Evolutionary conservation across 2,329 filamentous ascomycete genomes (phyloP), one percentile per base, ranked within the genome.

Genomic region (Incumbomyces delicatus): DNA sequence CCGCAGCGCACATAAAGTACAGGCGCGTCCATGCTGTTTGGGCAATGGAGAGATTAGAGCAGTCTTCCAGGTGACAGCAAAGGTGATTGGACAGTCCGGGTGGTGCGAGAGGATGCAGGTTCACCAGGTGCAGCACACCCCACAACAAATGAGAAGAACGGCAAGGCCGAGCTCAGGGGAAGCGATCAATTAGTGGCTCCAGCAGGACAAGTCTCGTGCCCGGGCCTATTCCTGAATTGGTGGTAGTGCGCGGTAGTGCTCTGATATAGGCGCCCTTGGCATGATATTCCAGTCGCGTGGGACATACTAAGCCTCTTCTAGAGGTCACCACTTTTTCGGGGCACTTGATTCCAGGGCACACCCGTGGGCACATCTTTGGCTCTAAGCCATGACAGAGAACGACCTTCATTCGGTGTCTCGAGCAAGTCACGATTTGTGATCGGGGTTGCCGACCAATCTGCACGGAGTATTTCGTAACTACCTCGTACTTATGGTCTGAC

Each of bases 121-220:
- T 33, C 22, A 29, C 6, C 33, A 18, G 22, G 14, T 14, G 20
- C 10, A 38, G 42, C 42, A 45, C 42, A 37, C 20, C 33, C 33
- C 18, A 34, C 42, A 31, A 31, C 42, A 35, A 45, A 45, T 45
- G 42, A 45, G 33, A 38, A 38, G 31, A 30, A 36, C 37, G 33
- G 18, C 22, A 18, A 34, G 14, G 33, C 18, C 27, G 42, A 31
- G 33, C 33, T 37, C 22, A 8, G 27, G 11, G 5, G 18, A 29
- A 31, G 32, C 34, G 27, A 35, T 11, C 8, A 14, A 4, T 45
- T 45, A 45, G 42, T 32, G 33, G 27, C 33, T 31, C 34, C 33
- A 37, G 17, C 12, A 20, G 14, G 36, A 14, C 30, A 32, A 32
- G 38, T 31, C 36, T 13, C n/a, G 14, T 6, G n/a, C 16, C 2